Base-by-base conservation (phyloP, 306 rosid species). In the Prunus mume region DNA sequence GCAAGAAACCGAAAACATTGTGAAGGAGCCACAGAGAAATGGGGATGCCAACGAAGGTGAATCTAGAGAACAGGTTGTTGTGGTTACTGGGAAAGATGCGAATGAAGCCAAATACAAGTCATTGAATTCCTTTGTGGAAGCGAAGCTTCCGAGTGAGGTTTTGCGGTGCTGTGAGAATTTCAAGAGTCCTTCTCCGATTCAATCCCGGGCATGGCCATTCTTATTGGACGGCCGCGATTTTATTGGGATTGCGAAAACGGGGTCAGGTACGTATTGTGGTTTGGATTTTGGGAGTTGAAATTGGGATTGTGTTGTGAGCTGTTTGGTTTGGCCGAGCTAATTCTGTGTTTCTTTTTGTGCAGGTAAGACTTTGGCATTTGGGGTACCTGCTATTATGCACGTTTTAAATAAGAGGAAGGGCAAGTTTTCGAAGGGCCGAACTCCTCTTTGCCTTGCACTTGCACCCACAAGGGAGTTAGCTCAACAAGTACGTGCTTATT, bases 381-480 rank as follows among this genome's bases (percentile, higher is more conserved):
- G 98, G 30, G 72, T 95, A 47, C 98, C 97, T 10, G 98, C 87
- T 38, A 41, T 90, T 67, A 85, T 90, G 97, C 99, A 95, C 74
- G 93, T 95, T 34, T 57, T 90, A 86, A 80, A 83, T 47, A 87
- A 83, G 85, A 85, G 96, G 75, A 84, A 92, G 79, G 83, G 82
- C 9, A 92, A 86, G 78, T 81, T 62, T 67, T 66, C 85, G 6
- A 84, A 61, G 82, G 97, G 97, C 14, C 85, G 99, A 62, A 86
- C 25, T 62, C 99, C 99, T 46, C 93, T 95, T 11, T 90, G 99
- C 68, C 91, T 95, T 17, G 90, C 91, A 54, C 90, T 95, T 19
- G 91, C 99, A 25, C 99, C 99, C 14, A 95, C 99, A 0, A 92
- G 99, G 80, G 99, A 95, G 85, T 83, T 95, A 51, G 99, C 99